These are phyloP conservation scores for Cryphonectria radicalis DNA, from an alignment of 2,329 filamentous ascomycete species.

Conservation along the genomic window DNA sequence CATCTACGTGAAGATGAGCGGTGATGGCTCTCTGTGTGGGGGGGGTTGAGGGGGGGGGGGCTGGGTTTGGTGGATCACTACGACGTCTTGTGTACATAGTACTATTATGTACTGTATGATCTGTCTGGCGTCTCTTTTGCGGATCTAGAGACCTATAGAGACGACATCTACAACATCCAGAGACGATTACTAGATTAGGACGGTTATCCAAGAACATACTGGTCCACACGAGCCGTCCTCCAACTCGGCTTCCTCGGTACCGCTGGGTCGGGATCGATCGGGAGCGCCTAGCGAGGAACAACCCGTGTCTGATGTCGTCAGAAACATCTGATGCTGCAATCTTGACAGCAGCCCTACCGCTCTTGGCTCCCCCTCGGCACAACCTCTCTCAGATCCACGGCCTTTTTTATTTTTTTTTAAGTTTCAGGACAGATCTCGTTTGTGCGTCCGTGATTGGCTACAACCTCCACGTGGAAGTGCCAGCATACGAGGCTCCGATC, in stretches of 20 bases:
- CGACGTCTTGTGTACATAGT: background rate
- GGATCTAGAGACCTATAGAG: background rate
- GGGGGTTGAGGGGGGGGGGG: no score
- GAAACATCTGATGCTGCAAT: background rate
- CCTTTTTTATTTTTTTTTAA: background rate
- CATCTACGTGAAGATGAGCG: background rate
- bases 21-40: background rate
- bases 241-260: background rate
- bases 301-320: background rate
- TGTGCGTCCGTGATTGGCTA: background rate
- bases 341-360: background rate
- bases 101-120: background rate
- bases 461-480: background rate
- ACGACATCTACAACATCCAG: background rate
- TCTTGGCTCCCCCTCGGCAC: background rate
- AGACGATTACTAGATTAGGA: background rate
- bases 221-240: background rate
- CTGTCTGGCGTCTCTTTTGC: background rate
- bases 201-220: background rate
- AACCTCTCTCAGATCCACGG: background rate
- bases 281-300: background rate
- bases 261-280: background rate
- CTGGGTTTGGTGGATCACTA: background rate
- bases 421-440: background rate
- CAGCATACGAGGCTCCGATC: conserved; percentile 3